Conservation (phyloP, 2,329 filamentous ascomycete species). For the Epichloe elymi region DNA sequence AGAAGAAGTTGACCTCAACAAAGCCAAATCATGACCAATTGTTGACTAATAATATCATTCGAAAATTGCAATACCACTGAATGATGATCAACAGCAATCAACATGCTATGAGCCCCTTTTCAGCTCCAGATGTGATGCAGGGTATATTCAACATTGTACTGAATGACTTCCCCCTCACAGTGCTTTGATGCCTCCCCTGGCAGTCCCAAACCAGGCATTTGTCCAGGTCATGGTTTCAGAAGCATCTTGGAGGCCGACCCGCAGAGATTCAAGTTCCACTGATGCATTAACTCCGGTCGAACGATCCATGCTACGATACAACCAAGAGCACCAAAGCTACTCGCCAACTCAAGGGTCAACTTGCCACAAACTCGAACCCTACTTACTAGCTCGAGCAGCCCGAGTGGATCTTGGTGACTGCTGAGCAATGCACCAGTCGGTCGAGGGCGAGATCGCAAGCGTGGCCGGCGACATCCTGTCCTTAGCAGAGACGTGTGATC, state of each 20-base stretch:
- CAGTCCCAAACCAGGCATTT: not conserved
- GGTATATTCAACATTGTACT: not conserved
- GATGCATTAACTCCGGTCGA: constrained; percentile 12
- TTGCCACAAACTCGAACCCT: constrained; percentile 52
- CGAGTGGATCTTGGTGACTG: constrained; percentile 60
- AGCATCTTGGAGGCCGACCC: not conserved
- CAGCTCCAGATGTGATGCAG: not conserved
- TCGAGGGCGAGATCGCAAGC: not conserved
- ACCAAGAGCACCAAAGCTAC: constrained; percentile 60
- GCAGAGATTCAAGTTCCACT: constrained; percentile 6
- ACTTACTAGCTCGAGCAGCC: constrained; percentile 57
- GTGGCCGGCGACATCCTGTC: not conserved
- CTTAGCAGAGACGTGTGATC: constrained; percentile 7
- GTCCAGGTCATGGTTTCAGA: not conserved
- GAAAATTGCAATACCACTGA: no score
- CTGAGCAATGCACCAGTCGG: not conserved
- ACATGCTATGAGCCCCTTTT: no score
- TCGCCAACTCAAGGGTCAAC: constrained; percentile 58
- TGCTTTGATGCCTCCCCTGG: not conserved
- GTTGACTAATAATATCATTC: no score
- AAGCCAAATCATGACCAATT: no score
- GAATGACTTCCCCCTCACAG: not conserved
- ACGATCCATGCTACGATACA: constrained; percentile 53
- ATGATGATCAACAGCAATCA: not conserved
- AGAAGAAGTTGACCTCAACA: no score